Percentiles rank a stretch among this genome's conserved stretches.
phyloP scores from a whole-genome alignment of 164 flowering plant genomes.

The Kalanchoe fedtschenkoi region DNA sequence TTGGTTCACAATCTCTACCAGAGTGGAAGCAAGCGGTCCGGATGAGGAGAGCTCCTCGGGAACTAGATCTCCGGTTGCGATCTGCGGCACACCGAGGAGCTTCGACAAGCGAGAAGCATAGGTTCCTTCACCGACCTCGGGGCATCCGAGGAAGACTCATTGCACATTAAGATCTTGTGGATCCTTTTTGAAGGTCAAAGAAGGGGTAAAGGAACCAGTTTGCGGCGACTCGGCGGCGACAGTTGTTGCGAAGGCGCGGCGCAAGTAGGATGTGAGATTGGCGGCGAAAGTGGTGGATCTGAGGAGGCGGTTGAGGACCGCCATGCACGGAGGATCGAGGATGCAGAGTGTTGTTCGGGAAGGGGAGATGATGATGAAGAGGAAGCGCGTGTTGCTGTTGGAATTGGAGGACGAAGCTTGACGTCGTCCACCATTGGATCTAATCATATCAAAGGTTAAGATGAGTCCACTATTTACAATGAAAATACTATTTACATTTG shows the following conservation, averaged over 20 bases:
- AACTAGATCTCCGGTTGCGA: slow-evolving; percentile 89
- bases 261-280: not conserved
- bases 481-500: too few species aligned
- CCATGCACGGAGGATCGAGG: too few species aligned
- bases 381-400: too few species aligned
- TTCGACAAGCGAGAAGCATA: slow-evolving; percentile 69
- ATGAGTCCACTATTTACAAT: too few species aligned
- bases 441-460: too few species aligned
- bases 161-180: slow-evolving; percentile 46
- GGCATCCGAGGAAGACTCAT: slow-evolving; percentile 84
- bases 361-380: too few species aligned
- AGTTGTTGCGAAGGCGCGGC: slow-evolving; percentile 1
- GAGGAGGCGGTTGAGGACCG: not conserved
- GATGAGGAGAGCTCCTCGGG: slow-evolving; percentile 60
- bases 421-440: too few species aligned
- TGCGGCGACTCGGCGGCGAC: not conserved
- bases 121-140: slow-evolving; percentile 85
- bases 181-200: slow-evolving; percentile 10
- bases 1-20: slow-evolving; percentile 69
- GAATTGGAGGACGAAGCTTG: too few species aligned
- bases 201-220: not conserved
- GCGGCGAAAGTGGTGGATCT: not conserved
- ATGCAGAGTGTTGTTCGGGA: too few species aligned
- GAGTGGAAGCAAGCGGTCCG: slow-evolving; percentile 45
- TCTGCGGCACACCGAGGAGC: slow-evolving; percentile 79